These are phyloP conservation scores for Elaeis oleifera DNA, from an alignment of 202 grass and related monocot species.

Conservation along the genomic window DNA sequence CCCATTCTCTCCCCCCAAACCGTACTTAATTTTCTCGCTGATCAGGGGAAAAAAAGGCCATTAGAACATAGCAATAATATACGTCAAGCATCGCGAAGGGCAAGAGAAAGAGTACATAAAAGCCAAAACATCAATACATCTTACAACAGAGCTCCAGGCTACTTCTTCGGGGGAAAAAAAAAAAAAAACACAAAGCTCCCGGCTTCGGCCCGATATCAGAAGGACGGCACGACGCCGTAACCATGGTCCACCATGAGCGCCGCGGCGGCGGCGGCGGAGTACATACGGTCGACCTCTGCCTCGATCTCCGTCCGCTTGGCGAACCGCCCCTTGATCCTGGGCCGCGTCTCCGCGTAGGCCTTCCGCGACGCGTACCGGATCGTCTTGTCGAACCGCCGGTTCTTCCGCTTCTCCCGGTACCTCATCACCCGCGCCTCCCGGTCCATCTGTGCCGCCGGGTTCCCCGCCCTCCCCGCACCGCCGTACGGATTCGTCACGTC, in stretches of 20 bases:
- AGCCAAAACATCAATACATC: too few relatives aligned
- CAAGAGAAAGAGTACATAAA: too few relatives aligned
- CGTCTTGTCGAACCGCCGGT: constrained; percentile 16
- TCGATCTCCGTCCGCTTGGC: constrained; percentile 9
- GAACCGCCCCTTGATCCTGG: constrained; percentile 10
- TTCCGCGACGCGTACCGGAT: constrained; percentile 13
- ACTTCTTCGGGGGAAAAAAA: too few relatives aligned
- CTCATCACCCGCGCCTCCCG: constrained; percentile 2
- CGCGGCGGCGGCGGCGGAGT: constrained; percentile 3
- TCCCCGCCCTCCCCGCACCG: neutral
- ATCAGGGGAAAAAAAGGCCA: too few relatives aligned
- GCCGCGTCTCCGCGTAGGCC: constrained; percentile 17
- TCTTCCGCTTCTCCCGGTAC: constrained; percentile 17
- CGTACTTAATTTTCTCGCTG: too few relatives aligned
- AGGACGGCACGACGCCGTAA: constrained; percentile 17
- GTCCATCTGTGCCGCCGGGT: neutral
- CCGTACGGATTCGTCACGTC: neutral
- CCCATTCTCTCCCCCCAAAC: too few relatives aligned
- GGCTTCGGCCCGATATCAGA: neutral
- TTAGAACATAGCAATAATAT: too few relatives aligned
- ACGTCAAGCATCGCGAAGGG: too few relatives aligned
- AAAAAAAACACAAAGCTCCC: too few relatives aligned
- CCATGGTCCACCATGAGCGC: neutral
- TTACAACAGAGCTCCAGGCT: too few relatives aligned
- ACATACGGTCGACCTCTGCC: neutral